Evolutionary conservation across 192 early-diverging fungal genomes (phyloP), one percentile per base, ranked within the genome.

Genomic region (Funneliformis mosseae): DNA sequence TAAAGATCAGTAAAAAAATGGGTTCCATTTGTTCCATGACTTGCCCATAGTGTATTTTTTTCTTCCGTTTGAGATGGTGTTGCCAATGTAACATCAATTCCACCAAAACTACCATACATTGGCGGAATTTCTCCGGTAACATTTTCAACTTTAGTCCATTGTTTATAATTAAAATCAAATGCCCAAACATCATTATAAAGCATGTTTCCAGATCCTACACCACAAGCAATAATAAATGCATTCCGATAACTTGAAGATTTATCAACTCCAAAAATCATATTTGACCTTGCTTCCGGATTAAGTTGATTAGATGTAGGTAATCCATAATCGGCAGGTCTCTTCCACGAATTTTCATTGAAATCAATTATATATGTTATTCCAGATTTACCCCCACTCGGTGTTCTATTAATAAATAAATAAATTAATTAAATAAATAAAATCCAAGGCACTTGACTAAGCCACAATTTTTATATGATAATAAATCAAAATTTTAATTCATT

Each of bases 211-310:
- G 59, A 6, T 21, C 74, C 74, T 39, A 42, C 6, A 41, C 74
- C 74, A 41, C 55, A 38, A 42, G 55, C 3, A 23, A 76, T 76
- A 12, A 76, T 59, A 42, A 76, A 62, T 48, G 18, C 21, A 25
- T 76, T 39, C n/a, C 74, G 48, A 76, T 76, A 76, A 16, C 18
- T 21, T n/a, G 55, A 46, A 3, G 21, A 62, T 25, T 38, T 42
- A 76, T 76, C 74, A 23, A 76, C 60, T 61, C 74, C 74, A 23
- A 38, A 76, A 12, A 76, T 8, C 74, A 76, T 76, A 42, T 61
- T 38, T 21, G 74, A 61, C 10, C 74, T 25, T 33, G 74, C 55
- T 18, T 41, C 55, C 4, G 74, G 74, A 46, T 0, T 4, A 27
- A 5, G 9, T 21, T 25, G 23, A 38, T 11, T 61, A 43, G n/a